A percentile compares a stretch with the other conserved stretches of the same genome.
phyloP scores from a whole-genome alignment of 371 early-diverging fungal genomes.

The Rhizoclosmatium hyalinum region DNA sequence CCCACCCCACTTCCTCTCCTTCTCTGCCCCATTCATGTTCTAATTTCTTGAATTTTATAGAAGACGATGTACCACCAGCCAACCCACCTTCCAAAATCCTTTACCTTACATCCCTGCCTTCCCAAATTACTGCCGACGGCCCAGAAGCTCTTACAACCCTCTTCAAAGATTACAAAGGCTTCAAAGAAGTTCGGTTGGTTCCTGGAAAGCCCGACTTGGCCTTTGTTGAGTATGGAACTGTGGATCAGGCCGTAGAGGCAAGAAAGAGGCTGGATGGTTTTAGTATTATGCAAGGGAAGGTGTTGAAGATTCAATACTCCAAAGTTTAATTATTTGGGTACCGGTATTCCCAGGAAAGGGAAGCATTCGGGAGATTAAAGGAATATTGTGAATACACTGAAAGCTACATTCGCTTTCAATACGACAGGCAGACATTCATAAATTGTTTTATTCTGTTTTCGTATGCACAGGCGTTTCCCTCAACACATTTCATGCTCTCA shows the following conservation, averaged over 20 bases:
- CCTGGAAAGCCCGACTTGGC: slow-evolving; percentile 87
- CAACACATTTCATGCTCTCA: not conserved
- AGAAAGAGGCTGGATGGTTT: slow-evolving; percentile 80
- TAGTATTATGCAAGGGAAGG: slow-evolving; percentile 71
- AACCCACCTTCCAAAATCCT: slow-evolving; percentile 33
- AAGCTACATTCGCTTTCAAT: not conserved
- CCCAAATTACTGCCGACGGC: slow-evolving; percentile 29
- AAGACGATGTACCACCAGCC: slow-evolving; percentile 31
- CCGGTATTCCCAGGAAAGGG: not conserved
- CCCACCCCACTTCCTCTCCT: not conserved
- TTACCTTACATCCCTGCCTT: slow-evolving; percentile 44
- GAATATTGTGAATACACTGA: not conserved
- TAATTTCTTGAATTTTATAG: not conserved
- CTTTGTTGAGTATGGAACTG: slow-evolving; percentile 93
- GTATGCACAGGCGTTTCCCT: not conserved
- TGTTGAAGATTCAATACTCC: slow-evolving; percentile 82
- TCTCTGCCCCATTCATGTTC: slow-evolving; percentile 3
- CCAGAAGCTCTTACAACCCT: slow-evolving; percentile 41
- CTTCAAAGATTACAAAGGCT: slow-evolving; percentile 76
- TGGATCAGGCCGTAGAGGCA: slow-evolving; percentile 79
- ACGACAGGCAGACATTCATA: not conserved
- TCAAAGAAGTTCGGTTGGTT: slow-evolving; percentile 88
- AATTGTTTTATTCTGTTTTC: not conserved
- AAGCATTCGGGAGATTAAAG: not conserved
- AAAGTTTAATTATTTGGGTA: slow-evolving; percentile 35